Evolutionary conservation across 208 protist species (phyloP).

Genomic region (Ichthyophonus hoferi): DNA sequence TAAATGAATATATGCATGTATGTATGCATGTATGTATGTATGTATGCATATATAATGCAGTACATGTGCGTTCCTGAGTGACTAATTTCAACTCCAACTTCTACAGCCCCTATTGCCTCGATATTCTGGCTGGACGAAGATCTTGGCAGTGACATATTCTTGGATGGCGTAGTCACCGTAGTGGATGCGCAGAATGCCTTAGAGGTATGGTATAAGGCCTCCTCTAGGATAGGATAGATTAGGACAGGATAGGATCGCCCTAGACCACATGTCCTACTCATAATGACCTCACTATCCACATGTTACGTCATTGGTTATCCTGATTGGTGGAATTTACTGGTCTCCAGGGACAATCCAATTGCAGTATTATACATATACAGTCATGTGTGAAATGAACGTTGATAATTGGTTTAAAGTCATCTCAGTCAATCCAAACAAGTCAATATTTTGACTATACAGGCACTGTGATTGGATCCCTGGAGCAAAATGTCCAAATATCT

Average conservation of each 20-base stretch:
- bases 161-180: slow-evolving; percentile 58
- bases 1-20: neutral
- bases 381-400: neutral
- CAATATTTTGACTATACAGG: neutral
- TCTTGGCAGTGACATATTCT: slow-evolving; percentile 48
- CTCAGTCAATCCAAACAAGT: neutral
- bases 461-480: neutral
- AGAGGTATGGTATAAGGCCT: neutral
- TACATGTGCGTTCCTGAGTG: too few relatives aligned
- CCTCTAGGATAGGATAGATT: neutral
- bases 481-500: neutral
- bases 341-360: neutral
- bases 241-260: neutral
- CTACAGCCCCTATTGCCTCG: slow-evolving; percentile 60
- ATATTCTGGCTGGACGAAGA: slow-evolving; percentile 86
- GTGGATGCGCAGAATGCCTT: slow-evolving; percentile 42
- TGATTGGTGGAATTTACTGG: neutral
- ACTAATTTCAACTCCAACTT: neutral
- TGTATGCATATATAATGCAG: neutral
- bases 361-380: neutral
- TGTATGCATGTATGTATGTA: neutral
- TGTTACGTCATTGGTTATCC: neutral
- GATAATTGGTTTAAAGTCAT: neutral
- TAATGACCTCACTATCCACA: neutral
- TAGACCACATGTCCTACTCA: neutral